These are phyloP conservation scores for Drechslerella coelobrocha DNA, from an alignment of 2,329 filamentous ascomycete genomes.

Conservation along the genomic window DNA sequence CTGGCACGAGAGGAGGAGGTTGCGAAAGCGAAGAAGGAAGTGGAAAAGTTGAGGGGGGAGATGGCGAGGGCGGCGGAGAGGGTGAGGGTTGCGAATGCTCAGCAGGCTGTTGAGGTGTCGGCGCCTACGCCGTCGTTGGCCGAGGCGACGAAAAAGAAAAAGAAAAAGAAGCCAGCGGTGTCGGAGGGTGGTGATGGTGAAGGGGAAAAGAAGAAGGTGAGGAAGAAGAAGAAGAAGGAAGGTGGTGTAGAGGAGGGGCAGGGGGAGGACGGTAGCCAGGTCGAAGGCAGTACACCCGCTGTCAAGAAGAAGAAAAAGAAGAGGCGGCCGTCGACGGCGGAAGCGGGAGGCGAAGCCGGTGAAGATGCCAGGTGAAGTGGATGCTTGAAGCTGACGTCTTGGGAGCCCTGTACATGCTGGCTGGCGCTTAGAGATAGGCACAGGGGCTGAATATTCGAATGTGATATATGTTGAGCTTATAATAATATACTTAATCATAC, in stretches of 20 bases:
- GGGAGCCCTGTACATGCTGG: conserved; percentile 20
- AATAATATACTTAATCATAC: too few species aligned
- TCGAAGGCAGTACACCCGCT: conserved; percentile 51
- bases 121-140: conserved; percentile 57
- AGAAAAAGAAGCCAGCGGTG: conserved; percentile 57
- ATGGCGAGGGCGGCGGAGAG: conserved; percentile 76
- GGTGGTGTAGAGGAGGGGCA: conserved; percentile 4
- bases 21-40: conserved; percentile 83
- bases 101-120: conserved; percentile 62
- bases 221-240: conserved; percentile 44
- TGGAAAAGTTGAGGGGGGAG: conserved; percentile 82
- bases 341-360: conserved; percentile 52
- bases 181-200: conserved; percentile 9
- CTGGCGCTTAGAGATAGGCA: conserved; percentile 5
- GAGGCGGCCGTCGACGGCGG: conserved; percentile 56
- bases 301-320: conserved; percentile 65
- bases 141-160: conserved; percentile 71
- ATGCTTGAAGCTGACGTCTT: conserved; percentile 17
- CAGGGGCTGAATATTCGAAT: conserved; percentile 5
- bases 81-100: conserved; percentile 73
- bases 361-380: conserved; percentile 50
- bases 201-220: conserved; percentile 26
- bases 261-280: conserved; percentile 4
- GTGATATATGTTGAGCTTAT: too few species aligned
- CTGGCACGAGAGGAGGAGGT: conserved; percentile 85